Conservation (phyloP, 768 basidiomycete genomes). For the Terana coerulea region DNA sequence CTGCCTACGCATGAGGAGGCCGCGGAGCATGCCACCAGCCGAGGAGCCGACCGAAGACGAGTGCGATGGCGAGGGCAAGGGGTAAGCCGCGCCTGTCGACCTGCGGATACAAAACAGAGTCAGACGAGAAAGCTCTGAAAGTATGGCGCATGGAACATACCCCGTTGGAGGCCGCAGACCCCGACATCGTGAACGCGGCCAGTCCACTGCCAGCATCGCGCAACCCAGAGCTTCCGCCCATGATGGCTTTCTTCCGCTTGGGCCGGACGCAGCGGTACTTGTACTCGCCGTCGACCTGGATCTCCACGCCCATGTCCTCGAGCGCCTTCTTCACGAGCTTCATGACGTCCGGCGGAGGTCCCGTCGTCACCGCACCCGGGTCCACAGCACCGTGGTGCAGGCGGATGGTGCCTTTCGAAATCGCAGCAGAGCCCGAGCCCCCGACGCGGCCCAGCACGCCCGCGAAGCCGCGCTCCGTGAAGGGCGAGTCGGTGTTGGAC, state of each 20-base stretch:
- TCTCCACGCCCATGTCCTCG: slow-evolving; percentile 86
- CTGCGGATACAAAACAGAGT: slow-evolving; percentile 34
- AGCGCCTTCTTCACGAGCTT: slow-evolving; percentile 77
- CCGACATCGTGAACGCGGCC: slow-evolving; percentile 74
- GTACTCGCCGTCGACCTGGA: slow-evolving; percentile 85
- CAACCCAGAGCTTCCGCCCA: slow-evolving; percentile 38
- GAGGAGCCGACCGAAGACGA: slow-evolving; percentile 51
- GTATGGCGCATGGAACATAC: slow-evolving; percentile 46
- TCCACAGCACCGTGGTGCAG: slow-evolving; percentile 93
- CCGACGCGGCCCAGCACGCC: slow-evolving; percentile 28
- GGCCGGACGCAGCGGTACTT: slow-evolving; percentile 82
- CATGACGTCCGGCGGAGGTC: slow-evolving; percentile 84
- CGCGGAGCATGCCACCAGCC: slow-evolving; percentile 78
- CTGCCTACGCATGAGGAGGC: slow-evolving; percentile 85
- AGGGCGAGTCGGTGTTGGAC: slow-evolving; percentile 41
- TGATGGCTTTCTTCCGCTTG: slow-evolving; percentile 61
- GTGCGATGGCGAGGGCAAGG: slow-evolving; percentile 67
- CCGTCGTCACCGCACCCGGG: slow-evolving; percentile 81
- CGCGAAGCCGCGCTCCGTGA: slow-evolving; percentile 24
- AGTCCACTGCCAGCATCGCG: slow-evolving; percentile 45
- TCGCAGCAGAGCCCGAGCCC: slow-evolving; percentile 18
- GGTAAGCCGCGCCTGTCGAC: slow-evolving; percentile 88
- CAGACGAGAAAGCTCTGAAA: too few species aligned
- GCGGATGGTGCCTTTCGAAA: slow-evolving; percentile 53
- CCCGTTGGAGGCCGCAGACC: slow-evolving; percentile 82